Evolutionary conservation across 208 protist genomes (phyloP).

Genomic region (Crithidia thermophila): DNA sequence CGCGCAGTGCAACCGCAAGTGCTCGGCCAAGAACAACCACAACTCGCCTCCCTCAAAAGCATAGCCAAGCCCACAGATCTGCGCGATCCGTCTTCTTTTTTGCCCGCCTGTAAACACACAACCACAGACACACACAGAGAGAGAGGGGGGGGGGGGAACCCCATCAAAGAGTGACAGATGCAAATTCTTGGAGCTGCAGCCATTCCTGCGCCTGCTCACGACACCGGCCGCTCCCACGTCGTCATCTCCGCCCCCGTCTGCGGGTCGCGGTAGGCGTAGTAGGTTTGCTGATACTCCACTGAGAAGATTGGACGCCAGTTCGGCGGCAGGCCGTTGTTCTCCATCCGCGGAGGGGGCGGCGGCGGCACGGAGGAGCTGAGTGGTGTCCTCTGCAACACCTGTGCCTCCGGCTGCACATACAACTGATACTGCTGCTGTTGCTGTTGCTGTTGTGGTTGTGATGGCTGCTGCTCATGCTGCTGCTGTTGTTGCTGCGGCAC

Average conservation of each 20-base stretch:
- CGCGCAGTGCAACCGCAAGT: too few species aligned
- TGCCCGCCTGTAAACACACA: neutral
- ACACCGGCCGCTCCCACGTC: conserved; percentile 53
- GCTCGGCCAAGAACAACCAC: too few species aligned
- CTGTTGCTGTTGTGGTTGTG: neutral
- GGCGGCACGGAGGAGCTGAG: neutral
- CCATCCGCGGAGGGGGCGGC: conserved; percentile 6
- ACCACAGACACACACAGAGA: neutral
- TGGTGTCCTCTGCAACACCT: neutral
- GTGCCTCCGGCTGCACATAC: too few species aligned
- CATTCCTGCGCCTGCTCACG: neutral
- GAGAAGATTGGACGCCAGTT: conserved; percentile 73
- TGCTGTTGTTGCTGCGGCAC: too few species aligned
- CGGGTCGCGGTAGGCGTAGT: conserved; percentile 73
- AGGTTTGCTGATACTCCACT: conserved; percentile 63
- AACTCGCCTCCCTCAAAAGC: too few species aligned
- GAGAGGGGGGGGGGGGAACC: neutral
- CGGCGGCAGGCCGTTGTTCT: conserved; percentile 45
- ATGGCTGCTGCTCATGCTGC: too few species aligned
- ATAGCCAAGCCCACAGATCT: too few species aligned
- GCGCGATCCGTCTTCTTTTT: neutral
- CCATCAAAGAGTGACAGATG: neutral
- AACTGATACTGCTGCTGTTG: too few species aligned
- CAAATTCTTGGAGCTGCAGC: neutral
- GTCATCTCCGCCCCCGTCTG: conserved; percentile 58